phyloP scores from a whole-genome alignment of 2,329 filamentous ascomycete species.

The Sporothrix variecibatus region DNA sequence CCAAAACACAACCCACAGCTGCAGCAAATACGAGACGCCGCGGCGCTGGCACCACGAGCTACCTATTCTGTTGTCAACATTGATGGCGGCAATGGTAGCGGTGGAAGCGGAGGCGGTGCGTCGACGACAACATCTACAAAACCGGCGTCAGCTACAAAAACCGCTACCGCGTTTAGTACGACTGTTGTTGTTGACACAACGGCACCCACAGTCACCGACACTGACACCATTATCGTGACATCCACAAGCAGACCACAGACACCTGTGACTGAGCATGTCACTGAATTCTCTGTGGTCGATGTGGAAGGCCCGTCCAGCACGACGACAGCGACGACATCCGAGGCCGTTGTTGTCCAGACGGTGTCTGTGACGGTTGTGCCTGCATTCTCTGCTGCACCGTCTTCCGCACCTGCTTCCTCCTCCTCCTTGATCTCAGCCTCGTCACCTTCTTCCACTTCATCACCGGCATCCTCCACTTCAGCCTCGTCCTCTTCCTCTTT shows the following conservation, averaged over 20 bases:
- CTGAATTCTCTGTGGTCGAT: constrained; percentile 34
- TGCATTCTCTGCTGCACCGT: not conserved
- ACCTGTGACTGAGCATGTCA: constrained; percentile 32
- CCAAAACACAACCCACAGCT: constrained; percentile 7
- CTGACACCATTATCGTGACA: constrained; percentile 33
- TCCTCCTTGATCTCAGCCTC: not conserved
- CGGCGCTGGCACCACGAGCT: constrained; percentile 37
- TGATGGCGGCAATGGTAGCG: constrained; percentile 33
- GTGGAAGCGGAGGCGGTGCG: not conserved
- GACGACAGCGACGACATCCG: constrained; percentile 22
- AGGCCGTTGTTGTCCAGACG: not conserved
- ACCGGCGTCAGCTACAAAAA: not conserved
- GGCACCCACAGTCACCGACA: constrained; percentile 32
- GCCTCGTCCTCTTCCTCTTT: not conserved
- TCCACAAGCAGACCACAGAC: constrained; percentile 17
- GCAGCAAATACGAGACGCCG: constrained; percentile 23
- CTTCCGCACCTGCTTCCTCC: not conserved
- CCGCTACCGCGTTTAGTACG: constrained; percentile 8
- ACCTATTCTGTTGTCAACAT: constrained; percentile 45
- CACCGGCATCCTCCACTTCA: not conserved
- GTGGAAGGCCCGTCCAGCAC: constrained; percentile 25
- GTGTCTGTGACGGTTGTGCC: constrained; percentile 5
- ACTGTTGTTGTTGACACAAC: constrained; percentile 32
- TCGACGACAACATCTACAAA: not conserved
- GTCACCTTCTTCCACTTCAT: not conserved